phyloP scores from a whole-genome alignment of 1,139 yeast genomes.

The Nakaseomyces uthaithaninus region DNA sequence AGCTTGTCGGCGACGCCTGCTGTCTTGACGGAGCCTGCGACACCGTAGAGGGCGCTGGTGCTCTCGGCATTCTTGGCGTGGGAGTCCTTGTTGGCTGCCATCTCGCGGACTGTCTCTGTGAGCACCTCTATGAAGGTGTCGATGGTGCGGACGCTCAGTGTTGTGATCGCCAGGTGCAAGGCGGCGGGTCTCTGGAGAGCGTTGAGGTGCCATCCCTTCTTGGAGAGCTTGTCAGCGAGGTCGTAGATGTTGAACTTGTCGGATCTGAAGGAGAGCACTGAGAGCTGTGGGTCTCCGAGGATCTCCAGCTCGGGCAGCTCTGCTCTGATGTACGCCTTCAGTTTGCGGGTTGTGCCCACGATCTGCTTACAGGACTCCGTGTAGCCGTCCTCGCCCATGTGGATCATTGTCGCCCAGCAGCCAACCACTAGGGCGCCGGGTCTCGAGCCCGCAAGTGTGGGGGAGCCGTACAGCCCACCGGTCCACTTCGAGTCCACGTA shows the following conservation, averaged over 20 bases:
- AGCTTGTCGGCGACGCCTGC: conserved; percentile 77
- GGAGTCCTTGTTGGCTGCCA: conserved; percentile 33
- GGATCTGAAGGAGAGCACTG: conserved; percentile 74
- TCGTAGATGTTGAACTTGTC: conserved; percentile 57
- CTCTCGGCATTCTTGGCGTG: conserved; percentile 37
- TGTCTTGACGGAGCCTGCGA: conserved; percentile 83
- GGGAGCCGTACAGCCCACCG: conserved; percentile 95
- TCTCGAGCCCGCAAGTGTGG: conserved; percentile 91
- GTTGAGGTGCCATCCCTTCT: conserved; percentile 83
- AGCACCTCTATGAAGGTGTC: conserved; percentile 56
- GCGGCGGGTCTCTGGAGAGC: conserved; percentile 87
- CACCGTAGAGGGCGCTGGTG: conserved; percentile 88
- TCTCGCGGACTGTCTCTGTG: conserved; percentile 39
- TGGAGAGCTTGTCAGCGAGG: conserved; percentile 58
- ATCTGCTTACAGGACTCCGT: conserved; percentile 56
- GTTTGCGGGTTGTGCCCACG: conserved; percentile 51
- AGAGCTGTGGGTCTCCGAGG: conserved; percentile 76
- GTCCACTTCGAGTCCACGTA: conserved; percentile 79
- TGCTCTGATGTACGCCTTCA: conserved; percentile 42
- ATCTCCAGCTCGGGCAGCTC: conserved; percentile 51
- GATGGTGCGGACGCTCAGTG: conserved; percentile 54
- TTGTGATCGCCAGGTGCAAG: conserved; percentile 80
- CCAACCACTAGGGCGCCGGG: conserved; percentile 97
- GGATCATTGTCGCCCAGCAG: conserved; percentile 89
- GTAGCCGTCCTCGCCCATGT: conserved; percentile 77